Base-by-base conservation (phyloP, 2,329 filamentous ascomycete genomes). In the Phoma sp. region DNA sequence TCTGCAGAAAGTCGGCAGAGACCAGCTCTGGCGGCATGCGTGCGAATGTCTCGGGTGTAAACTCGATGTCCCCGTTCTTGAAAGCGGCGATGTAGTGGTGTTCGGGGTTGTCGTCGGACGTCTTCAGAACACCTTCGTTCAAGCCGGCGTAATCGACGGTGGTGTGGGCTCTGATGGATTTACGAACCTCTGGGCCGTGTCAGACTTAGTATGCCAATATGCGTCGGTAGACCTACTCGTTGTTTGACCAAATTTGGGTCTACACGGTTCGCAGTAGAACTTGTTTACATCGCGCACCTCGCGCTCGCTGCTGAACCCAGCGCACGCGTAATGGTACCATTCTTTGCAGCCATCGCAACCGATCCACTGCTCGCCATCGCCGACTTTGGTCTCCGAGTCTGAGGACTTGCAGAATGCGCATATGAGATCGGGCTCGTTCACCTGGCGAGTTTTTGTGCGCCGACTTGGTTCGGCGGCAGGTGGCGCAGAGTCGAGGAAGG, bases 61-160 rank as follows among this genome's bases (percentile, higher is more conserved):
- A 87, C 36, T 78, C 78, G 54, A 88, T 84, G 38, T 82, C 85
- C 21, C 85, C 85, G 60, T 88, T 84, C 64, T 87, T 87, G 72
- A 89, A 86, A 6, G 84, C 83, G 60, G 86, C 81, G 51, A 89
- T 86, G 68, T 89, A 89, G 66, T 88, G 87, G 68, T 89, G 87
- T 58, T 88, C 85, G 43, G 82, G 77, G 29, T 84, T 84, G 57
- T 89, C 85, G 49, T 85, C 84, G 6, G 85, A 85, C 1, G 85
- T 85, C 69, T 87, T 87, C 47, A 89, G 77, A 13, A 88, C 80
- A 36, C 87, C 87, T 70, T 87, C 83, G 62, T 89, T 86, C 36
- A 89, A 77, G 43, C 86, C 85, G 44, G 86, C 86, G 71, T 89
- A 89, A 68, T 89, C 87, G 55, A 89, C 88, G 15, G 84, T 82